Conservation (phyloP, 805 yeast species). For the Candida golubevii region DNA sequence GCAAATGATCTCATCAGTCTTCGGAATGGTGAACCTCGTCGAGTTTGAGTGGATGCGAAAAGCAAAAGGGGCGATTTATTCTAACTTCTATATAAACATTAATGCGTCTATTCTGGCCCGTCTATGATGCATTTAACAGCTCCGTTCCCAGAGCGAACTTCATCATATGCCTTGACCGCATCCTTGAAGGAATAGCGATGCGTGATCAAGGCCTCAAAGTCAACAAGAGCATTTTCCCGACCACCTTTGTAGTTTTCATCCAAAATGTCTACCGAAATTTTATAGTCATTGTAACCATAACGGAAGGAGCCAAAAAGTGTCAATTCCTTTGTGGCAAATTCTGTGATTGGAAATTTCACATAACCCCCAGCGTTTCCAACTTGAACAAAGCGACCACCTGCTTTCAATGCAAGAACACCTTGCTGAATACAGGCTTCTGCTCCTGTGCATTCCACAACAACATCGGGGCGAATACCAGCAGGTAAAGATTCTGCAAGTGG, state of each 20-base stretch:
- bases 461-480: conserved; percentile 43
- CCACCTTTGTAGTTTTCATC: conserved; percentile 48
- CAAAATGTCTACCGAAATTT: conserved; percentile 63
- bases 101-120: conserved; percentile 53
- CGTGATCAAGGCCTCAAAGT: conserved; percentile 66
- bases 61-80: no score
- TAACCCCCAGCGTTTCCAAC: conserved; percentile 79
- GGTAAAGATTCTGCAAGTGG: conserved; percentile 32
- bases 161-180: conserved; percentile 72
- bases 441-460: conserved; percentile 85
- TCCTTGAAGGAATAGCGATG: conserved; percentile 69
- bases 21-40: conserved; percentile 4
- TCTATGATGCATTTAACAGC: conserved; percentile 78
- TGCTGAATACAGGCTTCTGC: conserved; percentile 70
- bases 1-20: conserved; percentile 12
- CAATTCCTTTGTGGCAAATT: conserved; percentile 63
- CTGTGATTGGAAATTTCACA: conserved; percentile 70
- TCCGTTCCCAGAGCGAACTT: conserved; percentile 59
- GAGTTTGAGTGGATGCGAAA: no score
- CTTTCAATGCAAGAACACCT: conserved; percentile 56
- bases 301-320: conserved; percentile 74
- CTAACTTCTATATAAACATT: background rate
- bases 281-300: conserved; percentile 74
- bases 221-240: conserved; percentile 42
- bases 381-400: conserved; percentile 75